Evolutionary conservation across 345 rosid species (phyloP).

Genomic region (Fremontodendron californicum): DNA sequence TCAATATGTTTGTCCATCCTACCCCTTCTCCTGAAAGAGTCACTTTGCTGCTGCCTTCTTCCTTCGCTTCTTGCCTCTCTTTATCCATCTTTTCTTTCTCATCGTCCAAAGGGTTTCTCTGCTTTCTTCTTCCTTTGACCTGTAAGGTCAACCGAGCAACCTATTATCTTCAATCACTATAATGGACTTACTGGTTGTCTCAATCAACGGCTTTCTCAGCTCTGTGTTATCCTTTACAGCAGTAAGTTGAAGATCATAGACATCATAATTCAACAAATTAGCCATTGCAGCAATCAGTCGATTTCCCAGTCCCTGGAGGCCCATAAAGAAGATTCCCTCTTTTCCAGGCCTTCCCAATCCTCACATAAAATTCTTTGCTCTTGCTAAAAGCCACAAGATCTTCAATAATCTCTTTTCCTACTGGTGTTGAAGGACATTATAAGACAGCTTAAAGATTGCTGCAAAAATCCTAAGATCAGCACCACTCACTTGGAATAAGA

Average conservation of each 20-base stretch:
- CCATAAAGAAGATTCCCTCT: slow-evolving; percentile 45
- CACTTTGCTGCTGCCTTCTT: slow-evolving; percentile 20
- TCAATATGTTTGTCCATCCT: slow-evolving; percentile 44
- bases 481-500: no score
- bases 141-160: slow-evolving; percentile 37
- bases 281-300: slow-evolving; percentile 47
- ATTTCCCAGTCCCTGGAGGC: slow-evolving; percentile 45
- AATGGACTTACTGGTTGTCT: slow-evolving; percentile 36
- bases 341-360: slow-evolving; percentile 47
- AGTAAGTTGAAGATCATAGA: slow-evolving; percentile 37
- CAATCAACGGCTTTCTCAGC: slow-evolving; percentile 33
- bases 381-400: slow-evolving; percentile 33
- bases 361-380: slow-evolving; percentile 34
- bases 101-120: background rate
- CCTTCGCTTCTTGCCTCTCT: background rate
- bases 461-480: no score
- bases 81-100: background rate
- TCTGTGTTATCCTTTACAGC: slow-evolving; percentile 33
- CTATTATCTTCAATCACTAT: slow-evolving; percentile 43
- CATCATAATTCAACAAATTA: slow-evolving; percentile 31
- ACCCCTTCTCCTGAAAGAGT: slow-evolving; percentile 49
- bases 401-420: slow-evolving; percentile 26
- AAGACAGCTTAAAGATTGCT: no score
- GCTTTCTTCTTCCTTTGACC: slow-evolving; percentile 25
- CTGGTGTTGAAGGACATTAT: no score